phyloP scores from a whole-genome alignment of 495 filamentous ascomycete genomes.

The Durotheca rogersii region DNA sequence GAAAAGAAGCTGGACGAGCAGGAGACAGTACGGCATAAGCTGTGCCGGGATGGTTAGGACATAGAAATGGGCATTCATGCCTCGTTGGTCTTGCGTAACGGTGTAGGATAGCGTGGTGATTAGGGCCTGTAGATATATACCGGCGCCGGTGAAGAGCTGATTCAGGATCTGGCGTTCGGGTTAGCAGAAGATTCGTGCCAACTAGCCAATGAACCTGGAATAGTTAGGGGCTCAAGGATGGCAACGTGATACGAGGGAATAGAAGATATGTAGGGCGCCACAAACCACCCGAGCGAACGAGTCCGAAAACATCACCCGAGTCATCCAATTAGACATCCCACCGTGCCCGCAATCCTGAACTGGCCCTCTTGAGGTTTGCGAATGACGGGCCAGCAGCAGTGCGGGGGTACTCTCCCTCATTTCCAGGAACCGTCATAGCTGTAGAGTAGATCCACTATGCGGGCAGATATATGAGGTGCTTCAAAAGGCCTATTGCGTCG shows the following conservation, averaged over 20 bases:
- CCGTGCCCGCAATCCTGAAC: constrained; percentile 79
- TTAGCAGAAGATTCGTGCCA: constrained; percentile 28
- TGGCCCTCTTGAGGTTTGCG: constrained; percentile 72
- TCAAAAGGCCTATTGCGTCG: constrained; percentile 9
- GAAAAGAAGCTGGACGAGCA: constrained; percentile 65
- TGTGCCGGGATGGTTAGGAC: constrained; percentile 75
- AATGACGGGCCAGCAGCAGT: constrained; percentile 72
- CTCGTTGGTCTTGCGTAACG: constrained; percentile 76
- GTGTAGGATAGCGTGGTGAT: constrained; percentile 80
- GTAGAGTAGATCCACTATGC: constrained; percentile 70
- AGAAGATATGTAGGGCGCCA: constrained; percentile 78
- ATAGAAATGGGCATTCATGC: constrained; percentile 66
- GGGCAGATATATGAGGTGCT: constrained; percentile 92
- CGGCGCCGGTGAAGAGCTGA: constrained; percentile 50
- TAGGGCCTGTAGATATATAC: constrained; percentile 64
- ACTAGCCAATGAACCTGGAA: constrained; percentile 2
- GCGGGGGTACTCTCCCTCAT: constrained; percentile 94
- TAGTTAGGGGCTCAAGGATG: constrained; percentile 5
- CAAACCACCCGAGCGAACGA: constrained; percentile 69
- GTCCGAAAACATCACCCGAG: constrained; percentile 58
- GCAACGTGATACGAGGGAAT: constrained; percentile 6
- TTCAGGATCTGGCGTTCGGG: constrained; percentile 44
- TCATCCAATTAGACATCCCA: constrained; percentile 88
- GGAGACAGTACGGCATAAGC: constrained; percentile 73
- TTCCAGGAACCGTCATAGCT: constrained; percentile 96